These are phyloP conservation scores for Fusarium begoniae DNA, from an alignment of 2,329 filamentous ascomycete genomes.

Conservation along the genomic window DNA sequence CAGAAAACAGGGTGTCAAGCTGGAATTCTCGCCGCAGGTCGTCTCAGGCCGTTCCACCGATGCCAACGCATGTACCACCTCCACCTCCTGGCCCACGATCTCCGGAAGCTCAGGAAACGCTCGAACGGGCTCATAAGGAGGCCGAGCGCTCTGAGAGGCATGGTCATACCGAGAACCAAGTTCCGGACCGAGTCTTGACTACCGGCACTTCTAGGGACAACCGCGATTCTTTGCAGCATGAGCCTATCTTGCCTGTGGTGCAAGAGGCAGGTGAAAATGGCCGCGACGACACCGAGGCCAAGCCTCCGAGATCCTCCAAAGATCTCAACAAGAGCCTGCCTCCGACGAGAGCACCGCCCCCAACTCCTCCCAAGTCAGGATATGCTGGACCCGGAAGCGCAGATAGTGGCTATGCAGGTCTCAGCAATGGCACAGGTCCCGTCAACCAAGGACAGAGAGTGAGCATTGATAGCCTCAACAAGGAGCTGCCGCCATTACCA, in stretches of 20 bases:
- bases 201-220: slow-evolving; percentile 51
- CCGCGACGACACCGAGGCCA: slow-evolving; percentile 50
- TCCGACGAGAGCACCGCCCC: slow-evolving; percentile 55
- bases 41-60: slow-evolving; percentile 52
- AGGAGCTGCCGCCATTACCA: slow-evolving; percentile 67
- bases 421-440: slow-evolving; percentile 45
- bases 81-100: slow-evolving; percentile 49
- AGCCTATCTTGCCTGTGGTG: slow-evolving; percentile 77
- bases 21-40: slow-evolving; percentile 50
- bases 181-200: slow-evolving; percentile 69
- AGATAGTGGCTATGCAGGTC: slow-evolving; percentile 58
- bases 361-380: slow-evolving; percentile 47
- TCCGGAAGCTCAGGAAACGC: slow-evolving; percentile 52
- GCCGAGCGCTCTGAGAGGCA: slow-evolving; percentile 48
- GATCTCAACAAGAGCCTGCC: slow-evolving; percentile 47
- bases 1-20: slow-evolving; percentile 49
- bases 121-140: slow-evolving; percentile 53
- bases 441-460: slow-evolving; percentile 48
- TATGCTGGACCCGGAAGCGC: slow-evolving; percentile 56
- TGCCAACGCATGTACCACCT: slow-evolving; percentile 58
- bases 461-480: slow-evolving; percentile 68
- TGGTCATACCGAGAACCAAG: slow-evolving; percentile 55
- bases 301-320: slow-evolving; percentile 56
- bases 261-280: slow-evolving; percentile 83
- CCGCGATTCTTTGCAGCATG: slow-evolving; percentile 67